Conservation (phyloP, 2,329 filamentous ascomycete species). For the Clonostachys rosea region DNA sequence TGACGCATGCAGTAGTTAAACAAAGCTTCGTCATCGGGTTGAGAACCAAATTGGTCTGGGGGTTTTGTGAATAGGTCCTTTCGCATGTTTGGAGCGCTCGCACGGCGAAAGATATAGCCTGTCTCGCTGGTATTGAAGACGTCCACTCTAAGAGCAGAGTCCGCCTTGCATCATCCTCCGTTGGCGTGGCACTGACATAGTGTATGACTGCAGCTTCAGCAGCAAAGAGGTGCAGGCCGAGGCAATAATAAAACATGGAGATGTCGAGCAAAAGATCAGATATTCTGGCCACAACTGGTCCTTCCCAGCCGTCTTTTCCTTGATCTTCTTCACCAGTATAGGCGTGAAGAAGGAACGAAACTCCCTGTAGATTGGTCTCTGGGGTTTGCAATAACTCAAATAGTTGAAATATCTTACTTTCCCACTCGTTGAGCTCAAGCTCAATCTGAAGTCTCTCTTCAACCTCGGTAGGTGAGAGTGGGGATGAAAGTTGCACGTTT, state of each 20-base stretch:
- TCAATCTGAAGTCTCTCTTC: constrained; percentile 27
- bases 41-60: no score
- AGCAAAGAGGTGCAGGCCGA: constrained; percentile 26
- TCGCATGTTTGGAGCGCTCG: no score
- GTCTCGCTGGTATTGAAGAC: no score
- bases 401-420: constrained; percentile 8
- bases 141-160: no score
- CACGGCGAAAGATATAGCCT: no score
- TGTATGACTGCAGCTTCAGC: constrained; percentile 28
- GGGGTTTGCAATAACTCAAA: constrained; percentile 13
- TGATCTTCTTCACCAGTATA: constrained; percentile 20
- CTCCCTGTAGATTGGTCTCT: neutral
- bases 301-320: constrained; percentile 12
- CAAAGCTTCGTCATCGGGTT: constrained; percentile 1
- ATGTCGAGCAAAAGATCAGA: constrained; percentile 21
- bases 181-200: constrained; percentile 15
- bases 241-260: constrained; percentile 26
- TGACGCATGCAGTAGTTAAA: constrained; percentile 7
- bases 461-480: constrained; percentile 19
- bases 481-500: constrained; percentile 18
- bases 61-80: no score
- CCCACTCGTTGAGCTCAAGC: constrained; percentile 17
- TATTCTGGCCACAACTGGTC: constrained; percentile 15
- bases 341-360: constrained; percentile 12
- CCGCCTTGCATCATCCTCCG: no score